Evolutionary conservation across 441 rosid species (phyloP), one percentile per base, ranked within the genome.

Genomic region (Brassica balearica): DNA sequence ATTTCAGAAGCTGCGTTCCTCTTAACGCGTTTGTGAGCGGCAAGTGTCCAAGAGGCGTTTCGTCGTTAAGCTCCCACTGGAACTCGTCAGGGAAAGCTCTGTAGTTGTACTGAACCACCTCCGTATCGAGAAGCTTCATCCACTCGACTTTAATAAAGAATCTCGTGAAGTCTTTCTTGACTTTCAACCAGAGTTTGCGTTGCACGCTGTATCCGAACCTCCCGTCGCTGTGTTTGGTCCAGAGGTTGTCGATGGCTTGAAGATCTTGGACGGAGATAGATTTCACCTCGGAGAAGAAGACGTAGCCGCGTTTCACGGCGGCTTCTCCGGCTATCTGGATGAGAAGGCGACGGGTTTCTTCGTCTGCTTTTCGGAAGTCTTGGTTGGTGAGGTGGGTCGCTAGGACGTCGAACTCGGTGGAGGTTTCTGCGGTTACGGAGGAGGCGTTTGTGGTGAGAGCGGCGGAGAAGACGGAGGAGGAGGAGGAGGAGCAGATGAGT

Each of bases 121-220:
- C 99, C 2, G 95, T 90, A 62, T 90, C 94, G 1, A 95, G 96
- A 74, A 88, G 92, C 87, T 95, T 95, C 99, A 95, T 95, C 99
- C 99, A 95, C 5, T 92, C 94, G 2, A 88, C 82, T 68, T 84
- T 91, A 69, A 95, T 11, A 80, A 95, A 95, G 61, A 93, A 88
- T 25, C 63, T 89, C 2, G 89, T 83, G 89, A 95, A 92, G 69
- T 95, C 98, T 80, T 81, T 88, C 64, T 86, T 71, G 4, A 46
- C 83, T 56, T 90, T 93, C 2, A 88, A 53, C 94, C 93, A 92
- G 22, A 89, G 84, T 55, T 74, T 88, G 84, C 86, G 90, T 11
- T 95, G 99, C 8, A 93, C 84, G 25, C 94, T 88, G 88, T 95
- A 93, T 4, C 96, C 97, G 38, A 95, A 93, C 41, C 74, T 89